Conservation (phyloP, 805 yeast genomes). For the Suhomyces tanzawaensis region DNA sequence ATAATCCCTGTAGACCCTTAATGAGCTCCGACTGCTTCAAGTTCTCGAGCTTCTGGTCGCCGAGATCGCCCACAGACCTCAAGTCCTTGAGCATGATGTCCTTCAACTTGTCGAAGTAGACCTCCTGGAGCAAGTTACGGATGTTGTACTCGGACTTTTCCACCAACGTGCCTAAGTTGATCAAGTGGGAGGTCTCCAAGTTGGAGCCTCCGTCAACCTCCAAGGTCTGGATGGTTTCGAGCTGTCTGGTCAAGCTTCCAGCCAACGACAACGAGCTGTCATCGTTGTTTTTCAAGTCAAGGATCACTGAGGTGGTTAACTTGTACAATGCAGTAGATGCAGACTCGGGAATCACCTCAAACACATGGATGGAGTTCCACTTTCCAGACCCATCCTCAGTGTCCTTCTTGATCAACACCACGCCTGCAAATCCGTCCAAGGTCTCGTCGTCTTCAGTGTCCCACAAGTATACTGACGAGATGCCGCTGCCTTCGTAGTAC, state of each 20-base stretch:
- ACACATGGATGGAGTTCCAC: slow-evolving; percentile 95
- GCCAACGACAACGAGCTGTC: slow-evolving; percentile 47
- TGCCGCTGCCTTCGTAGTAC: slow-evolving; percentile 88
- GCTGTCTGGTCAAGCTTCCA: slow-evolving; percentile 86
- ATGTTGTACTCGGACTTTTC: slow-evolving; percentile 87
- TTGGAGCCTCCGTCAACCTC: slow-evolving; percentile 29
- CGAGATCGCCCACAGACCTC: slow-evolving; percentile 36
- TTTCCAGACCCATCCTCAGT: slow-evolving; percentile 49
- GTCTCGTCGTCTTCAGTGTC: slow-evolving; percentile 58
- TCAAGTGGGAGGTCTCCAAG: slow-evolving; percentile 67
- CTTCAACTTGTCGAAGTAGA: slow-evolving; percentile 90
- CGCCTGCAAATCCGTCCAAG: slow-evolving; percentile 80
- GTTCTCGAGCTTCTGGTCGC: slow-evolving; percentile 29
- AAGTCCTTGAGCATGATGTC: slow-evolving; percentile 63
- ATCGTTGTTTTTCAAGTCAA: slow-evolving; percentile 50
- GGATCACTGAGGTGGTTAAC: slow-evolving; percentile 82
- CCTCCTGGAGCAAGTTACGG: slow-evolving; percentile 86
- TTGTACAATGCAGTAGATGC: slow-evolving; percentile 51
- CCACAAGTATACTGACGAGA: slow-evolving; percentile 89
- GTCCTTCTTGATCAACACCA: slow-evolving; percentile 76
- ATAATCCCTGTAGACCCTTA: slow-evolving; percentile 38
- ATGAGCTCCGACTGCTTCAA: slow-evolving; percentile 35
- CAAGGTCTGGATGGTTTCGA: slow-evolving; percentile 51
- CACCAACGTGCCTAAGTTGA: slow-evolving; percentile 78
- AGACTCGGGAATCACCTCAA: slow-evolving; percentile 59